Evolutionary conservation across 2,329 filamentous ascomycete genomes (phyloP).

Genomic region (Didymella keratinophila): DNA sequence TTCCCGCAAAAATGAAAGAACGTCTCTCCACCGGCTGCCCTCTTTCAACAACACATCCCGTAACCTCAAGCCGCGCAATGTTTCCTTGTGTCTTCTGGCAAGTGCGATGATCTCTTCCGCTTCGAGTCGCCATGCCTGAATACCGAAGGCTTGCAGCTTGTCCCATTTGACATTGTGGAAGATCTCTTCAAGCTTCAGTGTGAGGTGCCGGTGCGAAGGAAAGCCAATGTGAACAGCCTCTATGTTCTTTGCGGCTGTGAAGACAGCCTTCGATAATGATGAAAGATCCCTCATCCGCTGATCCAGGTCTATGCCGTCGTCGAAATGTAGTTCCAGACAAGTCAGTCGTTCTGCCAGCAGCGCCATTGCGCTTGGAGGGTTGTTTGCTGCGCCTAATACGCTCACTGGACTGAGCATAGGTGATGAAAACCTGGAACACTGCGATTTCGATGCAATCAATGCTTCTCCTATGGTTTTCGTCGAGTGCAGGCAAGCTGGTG

Average conservation of each 20-base stretch:
- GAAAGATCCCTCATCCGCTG: constrained; percentile 66
- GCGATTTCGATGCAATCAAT: constrained; percentile 63
- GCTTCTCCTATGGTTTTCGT: constrained; percentile 66
- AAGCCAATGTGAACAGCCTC: constrained; percentile 71
- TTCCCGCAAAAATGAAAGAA: constrained; percentile 64
- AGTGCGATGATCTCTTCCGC: constrained; percentile 68
- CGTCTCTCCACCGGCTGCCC: constrained; percentile 67
- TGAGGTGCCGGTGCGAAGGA: constrained; percentile 63
- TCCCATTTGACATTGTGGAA: constrained; percentile 70
- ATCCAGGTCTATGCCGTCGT: constrained; percentile 65
- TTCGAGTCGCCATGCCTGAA: constrained; percentile 69
- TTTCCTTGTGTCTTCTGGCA: constrained; percentile 62
- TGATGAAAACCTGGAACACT: constrained; percentile 67
- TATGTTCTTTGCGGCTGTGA: constrained; percentile 66
- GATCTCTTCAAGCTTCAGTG: constrained; percentile 65
- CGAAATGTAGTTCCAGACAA: constrained; percentile 70
- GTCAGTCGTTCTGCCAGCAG: constrained; percentile 65
- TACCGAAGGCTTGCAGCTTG: constrained; percentile 68
- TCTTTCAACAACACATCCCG: constrained; percentile 68
- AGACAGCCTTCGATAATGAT: constrained; percentile 64
- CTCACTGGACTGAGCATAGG: constrained; percentile 69
- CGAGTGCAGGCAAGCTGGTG: constrained; percentile 68
- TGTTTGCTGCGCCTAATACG: constrained; percentile 60
- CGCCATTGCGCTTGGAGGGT: constrained; percentile 58
- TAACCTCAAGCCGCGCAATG: constrained; percentile 66